phyloP scores from a whole-genome alignment of 106 monocot genomes.

The Xerophyta viscosa region DNA sequence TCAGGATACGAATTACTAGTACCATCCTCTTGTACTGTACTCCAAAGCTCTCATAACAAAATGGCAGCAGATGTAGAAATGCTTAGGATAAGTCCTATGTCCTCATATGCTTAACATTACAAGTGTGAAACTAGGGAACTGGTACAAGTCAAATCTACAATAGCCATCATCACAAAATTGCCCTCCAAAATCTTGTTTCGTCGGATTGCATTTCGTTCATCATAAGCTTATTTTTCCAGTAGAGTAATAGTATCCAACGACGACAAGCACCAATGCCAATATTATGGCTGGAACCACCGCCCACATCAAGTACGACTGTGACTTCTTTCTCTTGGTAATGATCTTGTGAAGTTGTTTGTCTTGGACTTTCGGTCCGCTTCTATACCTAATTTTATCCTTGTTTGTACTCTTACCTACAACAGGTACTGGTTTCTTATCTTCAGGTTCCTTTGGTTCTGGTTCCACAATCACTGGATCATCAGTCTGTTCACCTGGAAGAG shows the following conservation, averaged over 20 bases:
- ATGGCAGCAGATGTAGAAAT: too few species aligned
- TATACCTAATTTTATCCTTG: conserved; percentile 30
- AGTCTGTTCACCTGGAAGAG: conserved; percentile 12
- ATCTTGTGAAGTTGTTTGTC: conserved; percentile 28
- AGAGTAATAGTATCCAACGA: conserved; percentile 21
- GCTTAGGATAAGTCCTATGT: too few species aligned
- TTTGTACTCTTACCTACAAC: conserved; percentile 18
- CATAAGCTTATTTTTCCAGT: conserved; percentile 1
- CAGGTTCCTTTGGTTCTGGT: conserved; percentile 30
- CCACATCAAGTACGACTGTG: conserved; percentile 44
- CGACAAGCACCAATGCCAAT: conserved; percentile 15
- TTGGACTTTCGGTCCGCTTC: conserved; percentile 12
- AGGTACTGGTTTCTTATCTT: conserved; percentile 12
- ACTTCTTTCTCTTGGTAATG: conserved; percentile 68
- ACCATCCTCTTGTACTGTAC: too few species aligned
- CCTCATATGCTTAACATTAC: too few species aligned
- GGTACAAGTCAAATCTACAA: too few species aligned
- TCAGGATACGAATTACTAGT: too few species aligned
- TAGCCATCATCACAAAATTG: neutral
- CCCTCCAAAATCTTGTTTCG: too few species aligned
- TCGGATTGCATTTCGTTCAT: too few species aligned
- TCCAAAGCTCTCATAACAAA: too few species aligned
- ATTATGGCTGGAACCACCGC: conserved; percentile 26
- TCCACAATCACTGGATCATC: conserved; percentile 42
- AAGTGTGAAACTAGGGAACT: too few species aligned